These are phyloP conservation scores for Arabidopsis lyrata DNA, from an alignment of 441 rosid species.

Conservation along the genomic window DNA sequence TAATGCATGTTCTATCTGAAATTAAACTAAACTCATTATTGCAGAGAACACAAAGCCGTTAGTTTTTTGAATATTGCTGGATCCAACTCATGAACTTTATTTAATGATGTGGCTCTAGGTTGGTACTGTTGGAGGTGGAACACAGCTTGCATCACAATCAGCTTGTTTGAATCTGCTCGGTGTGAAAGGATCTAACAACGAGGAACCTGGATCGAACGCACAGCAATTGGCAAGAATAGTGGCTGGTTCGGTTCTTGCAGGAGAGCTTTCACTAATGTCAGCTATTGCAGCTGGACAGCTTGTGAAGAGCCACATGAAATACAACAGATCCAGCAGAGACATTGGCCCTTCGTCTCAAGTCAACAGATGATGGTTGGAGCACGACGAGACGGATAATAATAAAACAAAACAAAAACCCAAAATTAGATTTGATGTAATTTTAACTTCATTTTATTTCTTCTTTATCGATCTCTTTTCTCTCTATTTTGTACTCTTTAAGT, in stretches of 20 bases:
- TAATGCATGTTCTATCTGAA: constrained; percentile 14
- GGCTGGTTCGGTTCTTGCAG: constrained; percentile 68
- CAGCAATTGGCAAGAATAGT: constrained; percentile 55
- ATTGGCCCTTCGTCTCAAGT: constrained; percentile 40
- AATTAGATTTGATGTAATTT: constrained; percentile 9
- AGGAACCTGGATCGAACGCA: constrained; percentile 56
- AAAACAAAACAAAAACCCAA: constrained; percentile 10
- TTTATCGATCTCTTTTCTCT: not conserved
- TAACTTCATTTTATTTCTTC: constrained; percentile 29
- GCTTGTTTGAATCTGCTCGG: constrained; percentile 69
- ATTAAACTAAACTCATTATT: not conserved
- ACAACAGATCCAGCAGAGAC: constrained; percentile 59
- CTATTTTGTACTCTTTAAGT: constrained; percentile 12
- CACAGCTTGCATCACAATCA: constrained; percentile 70
- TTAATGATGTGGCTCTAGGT: constrained; percentile 44
- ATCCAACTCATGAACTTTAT: constrained; percentile 15
- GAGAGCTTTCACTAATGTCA: constrained; percentile 67
- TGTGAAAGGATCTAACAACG: constrained; percentile 57
- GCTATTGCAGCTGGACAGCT: constrained; percentile 71
- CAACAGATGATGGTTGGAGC: constrained; percentile 28
- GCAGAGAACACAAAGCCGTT: not conserved
- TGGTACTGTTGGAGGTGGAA: constrained; percentile 73
- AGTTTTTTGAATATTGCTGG: not conserved
- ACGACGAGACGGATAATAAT: constrained; percentile 18
- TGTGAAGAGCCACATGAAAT: constrained; percentile 66